Base-by-base conservation (phyloP, 2,329 filamentous ascomycete species). In the Xylariales sp. region DNA sequence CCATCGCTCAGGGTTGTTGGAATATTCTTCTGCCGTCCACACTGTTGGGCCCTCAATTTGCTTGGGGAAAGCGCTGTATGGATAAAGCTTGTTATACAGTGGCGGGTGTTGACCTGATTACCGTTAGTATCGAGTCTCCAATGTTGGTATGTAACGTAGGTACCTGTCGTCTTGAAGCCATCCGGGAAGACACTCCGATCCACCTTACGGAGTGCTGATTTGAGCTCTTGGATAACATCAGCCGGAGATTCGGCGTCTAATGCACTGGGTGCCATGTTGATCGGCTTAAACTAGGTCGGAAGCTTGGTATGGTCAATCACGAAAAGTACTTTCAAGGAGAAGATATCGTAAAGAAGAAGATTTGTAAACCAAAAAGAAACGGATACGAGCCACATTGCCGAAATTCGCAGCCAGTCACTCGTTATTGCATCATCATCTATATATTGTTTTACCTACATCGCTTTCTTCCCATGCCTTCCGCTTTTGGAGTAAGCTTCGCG, bases 21-120 rank as follows among this genome's bases (percentile, higher is more conserved):
- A 66, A 56, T 82, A 85, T 20, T 84, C 79, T 25, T 76, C 71
- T 1, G 75, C 68, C 44, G 74, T 71, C 84, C 84, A 88, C 42
- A 82, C 78, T 2, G 82, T 86, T 5, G 74, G 73, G 3, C 82
- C 82, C 1, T 71, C 70, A 50, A 87, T 85, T 42, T 78, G 63
- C 44, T 75, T 74, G 6, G 84, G 84, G 51, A 86, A 87, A 12
- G 70, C 70, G 2, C 73, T 71, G 58, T 86, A 88, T 1, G 80
- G 74, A 38, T 65, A 69, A n/a, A 87, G 56, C 15, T 74, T 66
- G 35, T 78, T 69, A 53, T 78, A 80, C 29, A 82, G 59, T 4
- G 84, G 84, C n/a, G 74, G 70, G 42, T 82, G 79, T 58, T 87
- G 84, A 19, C 84, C 84, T 31, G 76, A n/a, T 4, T 28, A 21